phyloP scores from a whole-genome alignment of 176 grass and related monocot species.

The Cymbopogon citratus region DNA sequence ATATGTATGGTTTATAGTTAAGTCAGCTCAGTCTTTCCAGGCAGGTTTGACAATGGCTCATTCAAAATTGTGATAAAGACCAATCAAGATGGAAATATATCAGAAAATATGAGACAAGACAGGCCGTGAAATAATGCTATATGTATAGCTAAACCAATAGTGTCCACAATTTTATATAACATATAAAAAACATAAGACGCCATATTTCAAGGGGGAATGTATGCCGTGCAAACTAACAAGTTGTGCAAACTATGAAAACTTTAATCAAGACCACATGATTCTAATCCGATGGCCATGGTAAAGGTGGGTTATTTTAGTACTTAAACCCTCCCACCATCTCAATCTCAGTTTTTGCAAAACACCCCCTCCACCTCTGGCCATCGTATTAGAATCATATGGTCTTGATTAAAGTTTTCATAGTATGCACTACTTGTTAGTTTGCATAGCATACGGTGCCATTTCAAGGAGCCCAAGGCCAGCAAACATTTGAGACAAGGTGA shows the following conservation, averaged over 20 bases:
- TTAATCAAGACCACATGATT: too few relatives aligned
- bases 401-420: too few relatives aligned
- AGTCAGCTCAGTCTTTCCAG: not conserved
- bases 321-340: too few relatives aligned
- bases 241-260: too few relatives aligned
- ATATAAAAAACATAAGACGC: not conserved
- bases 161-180: not conserved
- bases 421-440: too few relatives aligned
- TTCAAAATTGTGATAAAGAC: conserved; percentile 5
- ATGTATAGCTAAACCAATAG: not conserved
- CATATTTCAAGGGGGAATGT: conserved; percentile 7
- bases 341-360: too few relatives aligned
- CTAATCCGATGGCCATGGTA: too few relatives aligned
- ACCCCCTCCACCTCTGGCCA: too few relatives aligned
- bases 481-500: conserved; percentile 1
- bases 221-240: too few relatives aligned
- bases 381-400: too few relatives aligned
- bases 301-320: too few relatives aligned
- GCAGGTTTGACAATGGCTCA: not conserved
- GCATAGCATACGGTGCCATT: too few relatives aligned
- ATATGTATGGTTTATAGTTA: not conserved
- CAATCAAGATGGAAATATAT: not conserved
- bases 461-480: not conserved
- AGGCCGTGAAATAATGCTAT: not conserved
- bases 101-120: not conserved